Conservation (phyloP, 116 monocot species). For the Posidonia oceanica region DNA sequence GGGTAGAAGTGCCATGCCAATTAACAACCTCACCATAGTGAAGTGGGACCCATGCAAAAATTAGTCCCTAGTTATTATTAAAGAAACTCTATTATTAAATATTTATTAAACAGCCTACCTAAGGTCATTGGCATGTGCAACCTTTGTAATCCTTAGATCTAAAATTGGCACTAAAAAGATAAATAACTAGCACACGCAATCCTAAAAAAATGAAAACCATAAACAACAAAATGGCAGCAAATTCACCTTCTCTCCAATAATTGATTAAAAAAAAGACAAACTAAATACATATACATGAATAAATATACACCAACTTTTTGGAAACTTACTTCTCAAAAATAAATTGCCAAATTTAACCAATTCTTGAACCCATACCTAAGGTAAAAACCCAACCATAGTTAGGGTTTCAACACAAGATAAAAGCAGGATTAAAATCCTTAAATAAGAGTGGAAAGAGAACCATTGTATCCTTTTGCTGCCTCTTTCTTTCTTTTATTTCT, state of each 20-base stretch:
- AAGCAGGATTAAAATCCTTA: background rate
- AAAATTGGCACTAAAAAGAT: background rate
- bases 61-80: too few species aligned
- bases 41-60: background rate
- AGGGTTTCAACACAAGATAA: conserved; percentile 2
- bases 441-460: conserved; percentile 3
- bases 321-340: background rate
- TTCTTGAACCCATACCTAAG: background rate
- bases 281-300: conserved; percentile 2
- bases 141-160: background rate
- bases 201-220: background rate
- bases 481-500: background rate
- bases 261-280: background rate
- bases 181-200: conserved; percentile 2
- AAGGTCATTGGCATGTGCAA: background rate
- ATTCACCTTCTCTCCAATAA: background rate
- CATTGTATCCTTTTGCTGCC: conserved; percentile 6
- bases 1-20: background rate
- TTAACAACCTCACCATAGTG: background rate
- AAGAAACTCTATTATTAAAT: too few species aligned
- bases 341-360: background rate
- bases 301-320: background rate
- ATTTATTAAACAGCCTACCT: too few species aligned
- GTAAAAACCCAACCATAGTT: conserved; percentile 11
- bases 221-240: background rate